Evolutionary conservation across 139 green algal species (phyloP), one percentile per base, ranked within the genome.

Genomic region (Mesotaenium endlicherianum): DNA sequence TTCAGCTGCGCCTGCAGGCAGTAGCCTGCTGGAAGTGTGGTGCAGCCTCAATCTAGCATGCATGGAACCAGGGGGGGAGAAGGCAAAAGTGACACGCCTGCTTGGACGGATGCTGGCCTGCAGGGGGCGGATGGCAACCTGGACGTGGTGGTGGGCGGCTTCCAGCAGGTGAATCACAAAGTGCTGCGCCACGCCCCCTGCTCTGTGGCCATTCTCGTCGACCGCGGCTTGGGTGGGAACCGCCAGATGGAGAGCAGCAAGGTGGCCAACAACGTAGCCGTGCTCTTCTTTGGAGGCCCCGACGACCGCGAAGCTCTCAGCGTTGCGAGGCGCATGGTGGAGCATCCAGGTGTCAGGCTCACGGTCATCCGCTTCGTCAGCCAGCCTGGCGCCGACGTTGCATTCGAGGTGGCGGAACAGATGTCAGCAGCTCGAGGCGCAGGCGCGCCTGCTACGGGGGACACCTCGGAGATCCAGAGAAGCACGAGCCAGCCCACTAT

Each of bases 251-350:
- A 34, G 36, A 50, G 77, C 1, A 41, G 20, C 2, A 45, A 34
- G 3, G 75, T 78, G 26, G 53, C 77, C 11, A 44, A 85, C 36
- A n/a, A 31, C 39, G 55, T 87, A 34, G 44, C 38, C 16, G 42
- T 88, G 50, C 60, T 88, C 34, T 88, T 88, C 60, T 88, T 86
- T 38, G 82, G 82, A n/a, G 82, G 82, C 17, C 36, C 82, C 16
- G 82, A 88, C 39, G 82, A 88, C 69, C 50, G 82, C 45, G 82
- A 88, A 50, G 82, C 82, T 11, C 77, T 88, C 4, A 38, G 36
- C 14, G n/a, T 86, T 16, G 82, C 76, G 41, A 30, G 60, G 50
- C 50, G 82, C 39, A 88, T 88, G 77, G 76, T 34, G 31, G 57
- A 79, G 64, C 82, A 88, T 75, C 77, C 82, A 34, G 45, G 64